phyloP scores from a whole-genome alignment of 495 filamentous ascomycete species.

The Penicillium angulare region DNA sequence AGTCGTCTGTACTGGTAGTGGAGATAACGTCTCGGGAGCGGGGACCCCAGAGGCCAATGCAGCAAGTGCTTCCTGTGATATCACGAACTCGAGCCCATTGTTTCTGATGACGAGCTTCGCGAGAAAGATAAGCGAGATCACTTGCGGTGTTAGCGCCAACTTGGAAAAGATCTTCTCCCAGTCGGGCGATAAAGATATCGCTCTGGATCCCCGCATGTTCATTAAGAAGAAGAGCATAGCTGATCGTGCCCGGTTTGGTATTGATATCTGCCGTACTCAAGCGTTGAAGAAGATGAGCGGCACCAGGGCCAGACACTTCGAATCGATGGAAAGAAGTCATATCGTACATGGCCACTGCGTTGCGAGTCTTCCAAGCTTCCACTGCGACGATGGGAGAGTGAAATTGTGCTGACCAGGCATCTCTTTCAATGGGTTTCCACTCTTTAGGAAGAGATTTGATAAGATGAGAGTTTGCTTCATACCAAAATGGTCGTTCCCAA shows the following conservation, averaged over 20 bases:
- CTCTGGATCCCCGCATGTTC: constrained; percentile 38
- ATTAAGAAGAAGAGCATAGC: constrained; percentile 45
- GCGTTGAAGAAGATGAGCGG: constrained; percentile 41
- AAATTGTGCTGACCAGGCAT: constrained; percentile 45
- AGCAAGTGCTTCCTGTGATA: constrained; percentile 49
- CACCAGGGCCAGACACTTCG: constrained; percentile 46
- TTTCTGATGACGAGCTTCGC: constrained; percentile 38
- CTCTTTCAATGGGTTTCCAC: constrained; percentile 44
- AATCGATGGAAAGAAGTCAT: constrained; percentile 52
- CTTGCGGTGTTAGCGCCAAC: constrained; percentile 44
- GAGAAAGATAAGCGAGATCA: constrained; percentile 43
- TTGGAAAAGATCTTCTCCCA: constrained; percentile 41
- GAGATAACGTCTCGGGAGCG: constrained; percentile 38
- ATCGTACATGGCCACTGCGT: constrained; percentile 53
- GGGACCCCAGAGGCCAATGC: constrained; percentile 53
- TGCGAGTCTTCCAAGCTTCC: constrained; percentile 53
- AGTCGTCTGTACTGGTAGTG: constrained; percentile 31
- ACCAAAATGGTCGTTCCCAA: constrained; percentile 55
- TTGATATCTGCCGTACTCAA: constrained; percentile 44
- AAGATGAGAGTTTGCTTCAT: constrained; percentile 43
- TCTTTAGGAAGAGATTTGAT: constrained; percentile 38
- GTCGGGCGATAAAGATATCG: constrained; percentile 40
- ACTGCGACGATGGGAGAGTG: constrained; percentile 49
- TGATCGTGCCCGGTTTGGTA: constrained; percentile 35
- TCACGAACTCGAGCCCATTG: constrained; percentile 45